Evolutionary conservation across 2,329 filamentous ascomycete genomes (phyloP).

Genomic region (Tolypocladium guangdongense): DNA sequence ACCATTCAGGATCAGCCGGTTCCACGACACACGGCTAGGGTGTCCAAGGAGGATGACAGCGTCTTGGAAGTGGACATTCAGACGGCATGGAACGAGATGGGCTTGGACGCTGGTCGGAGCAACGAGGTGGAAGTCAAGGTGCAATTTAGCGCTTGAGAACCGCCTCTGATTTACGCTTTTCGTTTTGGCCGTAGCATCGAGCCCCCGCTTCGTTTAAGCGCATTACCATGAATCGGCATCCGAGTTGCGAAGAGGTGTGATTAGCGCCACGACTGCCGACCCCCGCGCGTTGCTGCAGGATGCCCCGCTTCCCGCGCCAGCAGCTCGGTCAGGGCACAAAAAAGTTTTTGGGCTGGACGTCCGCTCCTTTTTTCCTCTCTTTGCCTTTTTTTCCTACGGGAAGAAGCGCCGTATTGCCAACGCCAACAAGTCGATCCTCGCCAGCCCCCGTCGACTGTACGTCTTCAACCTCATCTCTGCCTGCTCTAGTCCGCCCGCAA

Average conservation of each 20-base stretch:
- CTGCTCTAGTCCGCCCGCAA: conserved; percentile 28
- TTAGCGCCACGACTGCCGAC: not conserved
- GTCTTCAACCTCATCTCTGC: conserved; percentile 29
- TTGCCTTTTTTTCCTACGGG: conserved; percentile 39
- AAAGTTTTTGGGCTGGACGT: conserved; percentile 26
- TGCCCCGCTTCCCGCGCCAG: not conserved
- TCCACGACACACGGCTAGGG: conserved; percentile 52
- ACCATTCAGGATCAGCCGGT: conserved; percentile 63
- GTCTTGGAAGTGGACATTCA: conserved; percentile 71
- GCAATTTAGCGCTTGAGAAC: conserved; percentile 31
- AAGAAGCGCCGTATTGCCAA: conserved; percentile 40
- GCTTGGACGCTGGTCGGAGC: conserved; percentile 59
- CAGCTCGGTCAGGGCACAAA: conserved; percentile 16
- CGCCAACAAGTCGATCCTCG: conserved; percentile 21
- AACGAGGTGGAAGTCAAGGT: conserved; percentile 68
- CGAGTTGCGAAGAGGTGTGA: no score
- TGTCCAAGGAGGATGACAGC: conserved; percentile 37
- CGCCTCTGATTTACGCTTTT: not conserved
- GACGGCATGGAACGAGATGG: conserved; percentile 66
- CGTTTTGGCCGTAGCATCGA: no score
- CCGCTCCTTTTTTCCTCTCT: conserved; percentile 25
- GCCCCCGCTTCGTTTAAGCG: no score
- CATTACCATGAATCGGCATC: no score
- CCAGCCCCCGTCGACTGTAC: conserved; percentile 16
- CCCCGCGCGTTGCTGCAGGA: not conserved